Evolutionary conservation across 2,329 filamentous ascomycete species (phyloP).

Genomic region (Phialocephala sp.): DNA sequence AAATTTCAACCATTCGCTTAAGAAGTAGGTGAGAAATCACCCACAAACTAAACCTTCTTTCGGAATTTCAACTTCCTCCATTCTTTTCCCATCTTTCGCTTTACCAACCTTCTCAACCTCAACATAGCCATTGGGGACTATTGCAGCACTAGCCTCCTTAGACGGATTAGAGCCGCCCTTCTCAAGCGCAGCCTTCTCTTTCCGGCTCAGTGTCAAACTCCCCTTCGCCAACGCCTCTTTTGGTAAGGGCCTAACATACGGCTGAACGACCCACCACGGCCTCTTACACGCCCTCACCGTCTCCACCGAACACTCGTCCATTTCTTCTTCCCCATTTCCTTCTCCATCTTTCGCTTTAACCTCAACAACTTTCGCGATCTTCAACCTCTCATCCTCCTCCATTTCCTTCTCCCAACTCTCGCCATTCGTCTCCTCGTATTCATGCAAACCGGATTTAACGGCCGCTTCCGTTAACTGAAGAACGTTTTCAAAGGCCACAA

Average conservation of each 20-base stretch:
- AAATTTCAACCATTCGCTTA: background rate
- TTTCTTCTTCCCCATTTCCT: slow-evolving; percentile 36
- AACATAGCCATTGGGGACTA: slow-evolving; percentile 17
- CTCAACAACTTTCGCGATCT: slow-evolving; percentile 40
- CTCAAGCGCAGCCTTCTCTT: slow-evolving; percentile 56
- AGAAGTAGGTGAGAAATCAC: slow-evolving; percentile 18
- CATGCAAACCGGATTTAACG: slow-evolving; percentile 73
- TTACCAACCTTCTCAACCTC: slow-evolving; percentile 26
- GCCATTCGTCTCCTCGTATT: slow-evolving; percentile 63
- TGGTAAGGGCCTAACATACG: slow-evolving; percentile 84
- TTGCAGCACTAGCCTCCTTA: slow-evolving; percentile 6
- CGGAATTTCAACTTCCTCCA: slow-evolving; percentile 34
- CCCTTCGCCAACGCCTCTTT: slow-evolving; percentile 87
- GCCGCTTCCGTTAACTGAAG: slow-evolving; percentile 76
- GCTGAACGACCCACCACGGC: slow-evolving; percentile 90
- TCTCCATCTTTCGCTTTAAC: slow-evolving; percentile 42
- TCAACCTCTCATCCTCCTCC: slow-evolving; percentile 36
- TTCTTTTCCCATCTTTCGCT: slow-evolving; percentile 23
- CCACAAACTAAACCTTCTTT: slow-evolving; percentile 39
- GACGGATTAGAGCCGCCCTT: slow-evolving; percentile 10
- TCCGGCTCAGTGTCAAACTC: slow-evolving; percentile 75
- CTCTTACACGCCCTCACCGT: slow-evolving; percentile 76
- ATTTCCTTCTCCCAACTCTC: slow-evolving; percentile 53
- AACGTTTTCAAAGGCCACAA: slow-evolving; percentile 78
- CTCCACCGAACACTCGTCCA: slow-evolving; percentile 64